Percentiles rank a stretch among this genome's conserved stretches.
Conservation (phyloP, 2,329 filamentous ascomycete species). For the Fusarium zealandicum region DNA sequence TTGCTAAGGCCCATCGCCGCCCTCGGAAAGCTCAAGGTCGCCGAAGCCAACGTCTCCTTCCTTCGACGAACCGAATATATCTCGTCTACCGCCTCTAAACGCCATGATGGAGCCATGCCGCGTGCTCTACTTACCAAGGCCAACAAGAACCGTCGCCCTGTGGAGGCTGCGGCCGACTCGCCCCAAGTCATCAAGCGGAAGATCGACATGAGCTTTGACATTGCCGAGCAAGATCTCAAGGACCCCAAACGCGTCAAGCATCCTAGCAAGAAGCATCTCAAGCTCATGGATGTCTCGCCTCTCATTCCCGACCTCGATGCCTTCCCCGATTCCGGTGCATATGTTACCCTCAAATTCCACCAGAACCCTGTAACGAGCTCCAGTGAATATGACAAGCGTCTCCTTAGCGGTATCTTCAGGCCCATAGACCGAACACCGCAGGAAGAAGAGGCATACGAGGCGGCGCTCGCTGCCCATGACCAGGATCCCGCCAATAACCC, state of each 20-base stretch:
- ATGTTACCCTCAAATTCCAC: slow-evolving; percentile 73
- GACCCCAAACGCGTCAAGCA: slow-evolving; percentile 63
- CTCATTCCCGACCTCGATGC: slow-evolving; percentile 71
- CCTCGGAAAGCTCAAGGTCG: slow-evolving; percentile 82
- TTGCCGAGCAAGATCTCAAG: slow-evolving; percentile 61
- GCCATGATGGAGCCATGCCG: slow-evolving; percentile 55
- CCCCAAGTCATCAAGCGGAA: slow-evolving; percentile 72
- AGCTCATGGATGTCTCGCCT: slow-evolving; percentile 66
- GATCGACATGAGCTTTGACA: slow-evolving; percentile 69
- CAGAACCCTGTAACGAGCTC: slow-evolving; percentile 66
- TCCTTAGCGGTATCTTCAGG: slow-evolving; percentile 67
- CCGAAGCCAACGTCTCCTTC: slow-evolving; percentile 85
- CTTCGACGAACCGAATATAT: slow-evolving; percentile 97
- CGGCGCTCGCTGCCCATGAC: slow-evolving; percentile 61
- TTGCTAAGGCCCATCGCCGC: slow-evolving; percentile 85
- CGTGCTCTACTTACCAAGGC: slow-evolving; percentile 46
- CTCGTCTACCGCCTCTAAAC: slow-evolving; percentile 65
- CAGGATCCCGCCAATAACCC: slow-evolving; percentile 63
- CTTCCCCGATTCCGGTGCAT: slow-evolving; percentile 74
- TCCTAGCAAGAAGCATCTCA: slow-evolving; percentile 64
- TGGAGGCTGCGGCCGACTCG: slow-evolving; percentile 66
- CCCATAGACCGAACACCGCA: slow-evolving; percentile 64
- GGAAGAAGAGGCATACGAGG: slow-evolving; percentile 60
- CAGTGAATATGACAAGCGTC: slow-evolving; percentile 64
- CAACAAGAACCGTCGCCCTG: slow-evolving; percentile 54